phyloP scores from a whole-genome alignment of 1,284 basidiomycete species.

The Coniferiporia sulphurascens region DNA sequence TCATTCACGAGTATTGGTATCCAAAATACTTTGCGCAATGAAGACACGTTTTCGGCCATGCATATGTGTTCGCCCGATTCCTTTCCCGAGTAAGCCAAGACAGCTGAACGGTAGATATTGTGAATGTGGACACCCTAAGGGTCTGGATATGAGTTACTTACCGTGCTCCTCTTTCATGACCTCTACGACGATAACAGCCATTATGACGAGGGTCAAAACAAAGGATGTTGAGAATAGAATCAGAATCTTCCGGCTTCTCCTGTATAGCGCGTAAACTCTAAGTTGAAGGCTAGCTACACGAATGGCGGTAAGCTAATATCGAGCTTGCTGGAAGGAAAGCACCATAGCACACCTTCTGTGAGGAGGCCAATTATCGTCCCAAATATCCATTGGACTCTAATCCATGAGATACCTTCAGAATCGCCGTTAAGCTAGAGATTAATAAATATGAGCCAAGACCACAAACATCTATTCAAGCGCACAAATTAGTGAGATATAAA shows the following conservation, averaged over 20 bases:
- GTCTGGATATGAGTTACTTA: too few species aligned
- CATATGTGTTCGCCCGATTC: conserved; percentile 3
- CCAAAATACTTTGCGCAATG: conserved; percentile 5
- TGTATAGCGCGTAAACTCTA: conserved; percentile 4
- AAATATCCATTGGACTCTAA: background rate
- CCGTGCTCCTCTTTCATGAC: background rate
- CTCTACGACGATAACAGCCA: background rate
- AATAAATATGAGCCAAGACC: background rate
- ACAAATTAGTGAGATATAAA: background rate
- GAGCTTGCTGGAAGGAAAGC: background rate
- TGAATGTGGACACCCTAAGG: too few species aligned
- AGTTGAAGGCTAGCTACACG: background rate
- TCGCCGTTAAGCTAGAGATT: background rate
- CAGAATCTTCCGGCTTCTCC: conserved; percentile 2
- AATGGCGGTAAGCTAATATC: background rate
- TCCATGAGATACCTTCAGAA: background rate
- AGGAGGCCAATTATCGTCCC: background rate
- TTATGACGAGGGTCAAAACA: background rate
- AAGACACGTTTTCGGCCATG: background rate
- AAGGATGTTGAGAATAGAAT: background rate
- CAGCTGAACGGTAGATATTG: background rate
- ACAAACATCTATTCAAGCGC: background rate
- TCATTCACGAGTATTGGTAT: conserved; percentile 10
- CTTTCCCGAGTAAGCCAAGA: background rate
- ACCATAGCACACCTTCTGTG: background rate